These are phyloP conservation scores for Tuber microsphaerosporum DNA, from an alignment of 495 filamentous ascomycete genomes.

Conservation along the genomic window DNA sequence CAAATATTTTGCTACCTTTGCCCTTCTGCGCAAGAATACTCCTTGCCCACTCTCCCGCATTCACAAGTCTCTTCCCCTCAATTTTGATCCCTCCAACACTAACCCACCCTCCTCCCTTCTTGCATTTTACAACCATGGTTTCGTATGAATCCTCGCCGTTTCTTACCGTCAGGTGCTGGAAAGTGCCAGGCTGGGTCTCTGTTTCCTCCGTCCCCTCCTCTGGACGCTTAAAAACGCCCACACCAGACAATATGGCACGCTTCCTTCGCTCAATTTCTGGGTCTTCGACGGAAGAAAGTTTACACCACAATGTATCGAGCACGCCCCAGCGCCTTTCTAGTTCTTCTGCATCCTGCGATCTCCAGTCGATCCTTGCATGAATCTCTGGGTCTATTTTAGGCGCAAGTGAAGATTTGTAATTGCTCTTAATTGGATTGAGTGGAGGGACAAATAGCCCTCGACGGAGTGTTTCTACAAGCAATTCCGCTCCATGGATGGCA, in stretches of 20 bases:
- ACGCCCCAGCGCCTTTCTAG: slow-evolving; percentile 24
- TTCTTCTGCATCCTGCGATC: slow-evolving; percentile 16
- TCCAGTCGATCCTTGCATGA: slow-evolving; percentile 44
- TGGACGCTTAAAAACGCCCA: slow-evolving; percentile 18
- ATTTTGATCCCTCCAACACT: slow-evolving; percentile 33
- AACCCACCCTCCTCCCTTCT: slow-evolving; percentile 34
- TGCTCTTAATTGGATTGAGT: slow-evolving; percentile 38
- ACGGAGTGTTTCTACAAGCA: slow-evolving; percentile 57
- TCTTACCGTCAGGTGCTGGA: slow-evolving; percentile 22
- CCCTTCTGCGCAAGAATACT: slow-evolving; percentile 15
- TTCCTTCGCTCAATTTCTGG: slow-evolving; percentile 21
- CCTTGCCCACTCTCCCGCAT: slow-evolving; percentile 39
- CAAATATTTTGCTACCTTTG: neutral
- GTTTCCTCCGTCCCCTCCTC: slow-evolving; percentile 16
- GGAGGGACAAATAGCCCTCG: slow-evolving; percentile 61
- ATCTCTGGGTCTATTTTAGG: slow-evolving; percentile 41
- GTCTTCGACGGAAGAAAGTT: slow-evolving; percentile 19
- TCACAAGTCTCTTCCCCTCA: slow-evolving; percentile 31
- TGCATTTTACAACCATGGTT: slow-evolving; percentile 33
- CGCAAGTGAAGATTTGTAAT: slow-evolving; percentile 43
- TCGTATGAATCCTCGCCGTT: slow-evolving; percentile 11
- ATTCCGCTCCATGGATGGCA: slow-evolving; percentile 50
- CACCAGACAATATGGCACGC: slow-evolving; percentile 27
- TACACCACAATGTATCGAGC: slow-evolving; percentile 27
- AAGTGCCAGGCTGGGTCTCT: slow-evolving; percentile 20